phyloP scores from a whole-genome alignment of 495 filamentous ascomycete genomes.

The Lentithecium fluviatile region DNA sequence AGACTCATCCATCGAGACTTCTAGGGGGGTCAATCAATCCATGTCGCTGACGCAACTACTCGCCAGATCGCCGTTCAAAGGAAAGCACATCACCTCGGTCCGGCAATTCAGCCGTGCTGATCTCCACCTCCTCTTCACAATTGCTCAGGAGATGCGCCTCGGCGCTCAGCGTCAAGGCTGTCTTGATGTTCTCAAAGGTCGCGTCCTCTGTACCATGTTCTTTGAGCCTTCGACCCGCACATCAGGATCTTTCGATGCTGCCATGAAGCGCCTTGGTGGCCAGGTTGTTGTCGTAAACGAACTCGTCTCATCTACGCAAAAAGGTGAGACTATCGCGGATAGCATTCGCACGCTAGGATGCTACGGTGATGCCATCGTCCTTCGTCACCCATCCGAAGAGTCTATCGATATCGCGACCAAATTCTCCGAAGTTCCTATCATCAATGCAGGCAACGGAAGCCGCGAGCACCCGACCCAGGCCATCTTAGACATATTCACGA shows the following conservation, averaged over 20 bases:
- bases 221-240: conserved; percentile 97
- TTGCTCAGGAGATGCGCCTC: conserved; percentile 93
- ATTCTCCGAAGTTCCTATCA: conserved; percentile 83
- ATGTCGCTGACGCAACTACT: conserved; percentile 68
- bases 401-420: conserved; percentile 78
- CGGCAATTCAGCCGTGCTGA: conserved; percentile 82
- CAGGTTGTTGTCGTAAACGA: conserved; percentile 74
- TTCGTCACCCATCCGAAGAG: conserved; percentile 81
- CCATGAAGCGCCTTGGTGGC: conserved; percentile 95
- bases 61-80: conserved; percentile 77
- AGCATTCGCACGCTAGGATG: conserved; percentile 89
- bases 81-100: conserved; percentile 83
- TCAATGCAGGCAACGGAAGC: conserved; percentile 95
- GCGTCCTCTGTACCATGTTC: conserved; percentile 87
- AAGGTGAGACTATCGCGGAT: conserved; percentile 91
- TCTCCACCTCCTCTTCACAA: conserved; percentile 88
- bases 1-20: conserved; percentile 57
- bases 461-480: conserved; percentile 96
- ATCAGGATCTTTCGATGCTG: conserved; percentile 92
- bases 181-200: conserved; percentile 80
- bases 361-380: conserved; percentile 90
- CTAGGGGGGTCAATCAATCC: conserved; percentile 55
- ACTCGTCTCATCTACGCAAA: conserved; percentile 77
- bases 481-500: conserved; percentile 97
- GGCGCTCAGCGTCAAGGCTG: conserved; percentile 88